Percentiles rank a stretch among this genome's conserved stretches.
phyloP scores from a whole-genome alignment of 495 filamentous ascomycete genomes.

The Penicillium odoratum region DNA sequence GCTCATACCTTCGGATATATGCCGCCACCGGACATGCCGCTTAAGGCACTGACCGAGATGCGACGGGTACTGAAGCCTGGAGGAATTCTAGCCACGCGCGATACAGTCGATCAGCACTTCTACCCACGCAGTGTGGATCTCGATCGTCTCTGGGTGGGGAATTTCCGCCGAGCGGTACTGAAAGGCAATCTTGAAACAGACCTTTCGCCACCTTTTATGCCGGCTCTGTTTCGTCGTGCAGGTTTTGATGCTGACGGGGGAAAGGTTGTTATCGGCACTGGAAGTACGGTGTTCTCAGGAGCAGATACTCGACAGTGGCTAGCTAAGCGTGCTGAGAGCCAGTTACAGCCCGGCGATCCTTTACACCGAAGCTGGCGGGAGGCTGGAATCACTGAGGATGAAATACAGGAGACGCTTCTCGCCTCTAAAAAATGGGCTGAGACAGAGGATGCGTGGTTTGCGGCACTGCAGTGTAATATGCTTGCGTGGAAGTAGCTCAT shows the following conservation, averaged over 20 bases:
- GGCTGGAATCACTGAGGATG: not conserved
- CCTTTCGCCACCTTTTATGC: not conserved
- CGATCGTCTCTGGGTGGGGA: not conserved
- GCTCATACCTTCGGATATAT: not conserved
- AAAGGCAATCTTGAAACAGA: not conserved
- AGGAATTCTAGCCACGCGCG: not conserved
- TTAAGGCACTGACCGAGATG: not conserved
- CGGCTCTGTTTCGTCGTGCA: not conserved
- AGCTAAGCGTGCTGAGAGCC: not conserved
- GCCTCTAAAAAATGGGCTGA: not conserved
- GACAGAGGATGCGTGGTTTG: not conserved
- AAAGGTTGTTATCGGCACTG: not conserved
- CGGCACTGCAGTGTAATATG: not conserved
- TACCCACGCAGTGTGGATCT: not conserved
- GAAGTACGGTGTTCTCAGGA: not conserved
- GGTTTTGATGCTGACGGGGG: not conserved
- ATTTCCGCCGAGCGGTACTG: not conserved
- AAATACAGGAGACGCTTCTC: not conserved
- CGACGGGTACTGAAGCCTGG: not conserved
- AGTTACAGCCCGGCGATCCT: not conserved
- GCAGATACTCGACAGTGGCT: not conserved
- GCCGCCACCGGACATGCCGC: not conserved
- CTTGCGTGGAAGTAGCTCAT: not conserved
- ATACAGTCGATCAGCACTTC: slow-evolving; percentile 1
- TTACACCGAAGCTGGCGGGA: not conserved